Conservation (phyloP, 2,329 filamentous ascomycete genomes). For the Exophiala calicioides region DNA sequence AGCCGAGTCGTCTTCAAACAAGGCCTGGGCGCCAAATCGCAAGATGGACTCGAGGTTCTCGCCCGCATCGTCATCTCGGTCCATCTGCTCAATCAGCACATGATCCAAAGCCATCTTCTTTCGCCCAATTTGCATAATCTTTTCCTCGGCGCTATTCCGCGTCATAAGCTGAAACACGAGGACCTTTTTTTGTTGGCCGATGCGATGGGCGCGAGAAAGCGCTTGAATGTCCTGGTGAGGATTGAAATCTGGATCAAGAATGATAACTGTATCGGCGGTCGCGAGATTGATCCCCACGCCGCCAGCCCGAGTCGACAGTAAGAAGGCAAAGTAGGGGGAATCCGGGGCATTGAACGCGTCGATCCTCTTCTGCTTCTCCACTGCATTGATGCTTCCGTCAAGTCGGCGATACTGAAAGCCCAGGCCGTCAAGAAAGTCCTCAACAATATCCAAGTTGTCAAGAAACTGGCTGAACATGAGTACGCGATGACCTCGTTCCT, state of each 20-base stretch:
- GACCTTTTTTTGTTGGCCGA: constrained; percentile 94
- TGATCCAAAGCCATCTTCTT: constrained; percentile 97
- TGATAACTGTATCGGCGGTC: constrained; percentile 96
- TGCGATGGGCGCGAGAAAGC: constrained; percentile 88
- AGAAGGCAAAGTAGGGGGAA: constrained; percentile 82
- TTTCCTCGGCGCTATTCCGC: constrained; percentile 84
- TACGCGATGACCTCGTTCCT: constrained; percentile 82
- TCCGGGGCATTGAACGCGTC: constrained; percentile 87
- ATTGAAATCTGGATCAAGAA: constrained; percentile 95
- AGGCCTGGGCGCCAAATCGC: constrained; percentile 78
- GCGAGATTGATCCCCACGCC: constrained; percentile 97
- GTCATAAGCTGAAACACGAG: constrained; percentile 95
- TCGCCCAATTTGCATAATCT: constrained; percentile 91
- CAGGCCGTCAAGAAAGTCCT: constrained; percentile 83
- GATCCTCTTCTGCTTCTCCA: constrained; percentile 92
- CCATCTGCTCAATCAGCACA: constrained; percentile 89
- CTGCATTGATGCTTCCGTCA: constrained; percentile 76
- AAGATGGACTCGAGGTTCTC: constrained; percentile 85
- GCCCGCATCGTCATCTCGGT: constrained; percentile 74
- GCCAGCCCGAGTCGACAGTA: constrained; percentile 90
- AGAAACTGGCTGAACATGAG: constrained; percentile 96
- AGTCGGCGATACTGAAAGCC: constrained; percentile 74
- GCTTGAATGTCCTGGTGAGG: constrained; percentile 98
- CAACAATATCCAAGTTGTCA: constrained; percentile 79
- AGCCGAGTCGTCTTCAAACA: constrained; percentile 76